Base-by-base conservation (phyloP, 495 filamentous ascomycete genomes). In the Xeromyces bisporus region DNA sequence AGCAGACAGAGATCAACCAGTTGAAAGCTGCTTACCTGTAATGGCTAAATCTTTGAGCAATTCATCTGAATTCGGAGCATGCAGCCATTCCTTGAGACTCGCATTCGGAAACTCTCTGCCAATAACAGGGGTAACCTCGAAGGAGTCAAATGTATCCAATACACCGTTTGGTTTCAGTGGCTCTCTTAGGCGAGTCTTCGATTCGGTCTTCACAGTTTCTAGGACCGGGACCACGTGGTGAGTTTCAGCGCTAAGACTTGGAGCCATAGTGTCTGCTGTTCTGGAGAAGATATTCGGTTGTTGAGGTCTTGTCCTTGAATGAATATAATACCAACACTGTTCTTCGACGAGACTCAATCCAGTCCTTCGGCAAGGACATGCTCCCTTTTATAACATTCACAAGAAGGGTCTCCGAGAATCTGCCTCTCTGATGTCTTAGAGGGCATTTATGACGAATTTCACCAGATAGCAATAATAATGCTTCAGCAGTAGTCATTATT, bases 121-220 rank as follows among this genome's bases (percentile, higher is more conserved):
- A 41, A 82, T 77, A 6, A 73, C 47, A 0, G 76, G 74, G 2
- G 77, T 83, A 1, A 72, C 57, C 16, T 80, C 76, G 31, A 74
- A 69, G 8, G 58, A 60, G 24, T 75, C 53, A 42, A 67, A 75
- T 9, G 61, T 33, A 21, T 77, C 65, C 0, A 80, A 56, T 0
- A 58, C 53, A 3, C 71, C 71, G 0, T 55, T 64, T 10, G 58
- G 50, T 43, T 62, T 45, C 15, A 77, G 43, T 0, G 74, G 69
- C 23, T 41, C 37, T 14, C 39, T 37, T 27, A 42, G 33, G 34
- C 17, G 31, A 23, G n/a, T 23, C 40, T 27, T 43, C 36, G 10
- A 37, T 16, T 15, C 17, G 21, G 29, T n/a, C 26, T 28, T 31
- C n/a, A 11, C 18, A 38, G 25, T 32, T 29, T 48, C 48, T 13